Base-by-base conservation (phyloP, 306 rosid genomes). In the Sphenostylis stenocarpa region DNA sequence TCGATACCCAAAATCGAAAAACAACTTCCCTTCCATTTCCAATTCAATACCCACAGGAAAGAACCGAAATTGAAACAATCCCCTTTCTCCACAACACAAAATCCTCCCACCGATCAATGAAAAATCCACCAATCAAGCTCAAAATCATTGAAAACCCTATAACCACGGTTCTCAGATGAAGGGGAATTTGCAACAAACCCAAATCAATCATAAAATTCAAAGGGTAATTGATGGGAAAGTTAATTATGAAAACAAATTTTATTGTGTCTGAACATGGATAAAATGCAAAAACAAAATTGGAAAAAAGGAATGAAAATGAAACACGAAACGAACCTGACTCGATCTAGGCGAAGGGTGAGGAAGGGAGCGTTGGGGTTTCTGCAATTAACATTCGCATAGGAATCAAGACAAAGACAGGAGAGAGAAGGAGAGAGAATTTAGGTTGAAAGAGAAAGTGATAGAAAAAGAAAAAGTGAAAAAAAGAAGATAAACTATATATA, bases 311-410 rank as follows among this genome's bases (percentile, higher is more conserved):
- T 52, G 23, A 34, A 13, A 63, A 69, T 29, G 55, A 23, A 76
- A 69, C 45, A 38, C 51, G 84, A 72, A 82, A 70, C 64, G 70
- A 63, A 94, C 97, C 97, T 83, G 96, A 80, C 68, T 90, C 82
- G 92, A 89, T 86, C 88, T 81, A 79, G 65, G 88, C 81, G 56
- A 84, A 85, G 77, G 85, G 82, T 52, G 79, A 36, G 77, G 72
- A 55, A 75, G 77, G 81, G 83, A 83, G 80, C 87, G 80, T 68
- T 78, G 86, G 80, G 80, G 78, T 77, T 77, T 83, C 87, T 67
- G 90, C 80, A 78, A 80, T 61, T 43, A 77, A 66, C 80, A 80
- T 64, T 86, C 58, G 87, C 81, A 49, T 83, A 83, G 75, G 74
- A 49, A 67, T 55, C 78, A 67, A 57, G 43, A 67, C 56, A 39